Evolutionary conservation across 352 stramenopile species (phyloP).

Genomic region (Globisporangium mamillatum): DNA sequence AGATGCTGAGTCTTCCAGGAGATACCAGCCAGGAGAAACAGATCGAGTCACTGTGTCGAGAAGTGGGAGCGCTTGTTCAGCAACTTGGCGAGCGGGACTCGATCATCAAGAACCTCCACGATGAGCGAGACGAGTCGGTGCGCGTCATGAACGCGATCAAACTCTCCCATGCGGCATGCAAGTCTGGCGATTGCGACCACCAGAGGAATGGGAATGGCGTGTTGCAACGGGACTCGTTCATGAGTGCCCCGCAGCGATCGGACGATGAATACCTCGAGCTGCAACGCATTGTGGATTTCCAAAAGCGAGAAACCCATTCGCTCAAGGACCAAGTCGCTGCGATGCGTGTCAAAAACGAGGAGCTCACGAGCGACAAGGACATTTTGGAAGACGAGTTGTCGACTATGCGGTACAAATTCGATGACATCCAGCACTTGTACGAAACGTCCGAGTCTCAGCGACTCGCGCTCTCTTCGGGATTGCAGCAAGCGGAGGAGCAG

Average conservation of each 20-base stretch:
- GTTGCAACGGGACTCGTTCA: neutral
- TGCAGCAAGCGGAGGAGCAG: conserved; percentile 54
- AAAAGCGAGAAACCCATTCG: neutral
- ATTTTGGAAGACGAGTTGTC: conserved; percentile 19
- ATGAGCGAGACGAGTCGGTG: conserved; percentile 43
- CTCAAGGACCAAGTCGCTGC: conserved; percentile 11
- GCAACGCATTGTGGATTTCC: conserved; percentile 2
- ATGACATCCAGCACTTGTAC: conserved; percentile 45
- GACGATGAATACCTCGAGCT: conserved; percentile 22
- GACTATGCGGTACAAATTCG: conserved; percentile 35
- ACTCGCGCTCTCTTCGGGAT: conserved; percentile 33
- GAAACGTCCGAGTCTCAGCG: conserved; percentile 41
- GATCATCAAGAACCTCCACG: conserved; percentile 52
- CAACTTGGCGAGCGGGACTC: conserved; percentile 56
- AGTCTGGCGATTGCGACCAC: conserved; percentile 8
- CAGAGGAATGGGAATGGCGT: conserved; percentile 3
- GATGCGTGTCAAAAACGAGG: neutral
- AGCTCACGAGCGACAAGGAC: conserved; percentile 9
- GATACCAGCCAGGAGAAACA: conserved; percentile 45
- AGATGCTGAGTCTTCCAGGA: conserved; percentile 28
- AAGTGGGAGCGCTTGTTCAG: conserved; percentile 53
- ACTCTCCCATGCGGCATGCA: conserved; percentile 21
- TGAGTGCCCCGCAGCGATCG: neutral
- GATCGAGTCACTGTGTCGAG: conserved; percentile 52
- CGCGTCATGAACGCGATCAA: conserved; percentile 46